Evolutionary conservation across 2,329 filamentous ascomycete genomes (phyloP).

Genomic region (Lanzia echinophila): DNA sequence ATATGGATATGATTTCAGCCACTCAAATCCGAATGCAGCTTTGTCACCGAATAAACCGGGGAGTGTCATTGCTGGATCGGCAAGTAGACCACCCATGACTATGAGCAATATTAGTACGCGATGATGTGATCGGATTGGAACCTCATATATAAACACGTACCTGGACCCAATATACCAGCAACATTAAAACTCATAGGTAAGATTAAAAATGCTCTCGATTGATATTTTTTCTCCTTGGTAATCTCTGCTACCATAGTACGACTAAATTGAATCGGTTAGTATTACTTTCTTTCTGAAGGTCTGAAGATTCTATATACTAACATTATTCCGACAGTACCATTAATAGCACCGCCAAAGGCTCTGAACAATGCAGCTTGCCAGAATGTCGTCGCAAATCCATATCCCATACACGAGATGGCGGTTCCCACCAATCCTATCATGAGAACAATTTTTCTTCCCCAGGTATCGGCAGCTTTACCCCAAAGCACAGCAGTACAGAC

Average conservation of each 20-base stretch:
- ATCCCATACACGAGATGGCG: slow-evolving; percentile 52
- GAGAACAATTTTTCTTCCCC: slow-evolving; percentile 73
- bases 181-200: slow-evolving; percentile 61
- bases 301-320: slow-evolving; percentile 38
- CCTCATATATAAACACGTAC: slow-evolving; percentile 33
- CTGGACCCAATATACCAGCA: slow-evolving; percentile 46
- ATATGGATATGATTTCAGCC: slow-evolving; percentile 36
- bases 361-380: slow-evolving; percentile 70
- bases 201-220: slow-evolving; percentile 36
- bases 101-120: slow-evolving; percentile 4
- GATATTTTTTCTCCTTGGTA: slow-evolving; percentile 58
- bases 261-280: slow-evolving; percentile 34
- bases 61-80: slow-evolving; percentile 34
- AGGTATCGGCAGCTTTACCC: slow-evolving; percentile 61
- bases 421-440: slow-evolving; percentile 69
- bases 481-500: slow-evolving; percentile 78
- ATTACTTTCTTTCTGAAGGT: too few species aligned
- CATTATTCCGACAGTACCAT: slow-evolving; percentile 69
- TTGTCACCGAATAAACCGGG: slow-evolving; percentile 28
- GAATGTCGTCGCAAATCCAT: slow-evolving; percentile 59
- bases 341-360: slow-evolving; percentile 67
- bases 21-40: slow-evolving; percentile 31
- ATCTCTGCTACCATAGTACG: slow-evolving; percentile 66
- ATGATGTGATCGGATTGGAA: background rate
- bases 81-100: slow-evolving; percentile 36